Evolutionary conservation across 1,284 basidiomycete genomes (phyloP), one percentile per base, ranked within the genome.

Genomic region (Microbotryum lychnidis-dioicae): DNA sequence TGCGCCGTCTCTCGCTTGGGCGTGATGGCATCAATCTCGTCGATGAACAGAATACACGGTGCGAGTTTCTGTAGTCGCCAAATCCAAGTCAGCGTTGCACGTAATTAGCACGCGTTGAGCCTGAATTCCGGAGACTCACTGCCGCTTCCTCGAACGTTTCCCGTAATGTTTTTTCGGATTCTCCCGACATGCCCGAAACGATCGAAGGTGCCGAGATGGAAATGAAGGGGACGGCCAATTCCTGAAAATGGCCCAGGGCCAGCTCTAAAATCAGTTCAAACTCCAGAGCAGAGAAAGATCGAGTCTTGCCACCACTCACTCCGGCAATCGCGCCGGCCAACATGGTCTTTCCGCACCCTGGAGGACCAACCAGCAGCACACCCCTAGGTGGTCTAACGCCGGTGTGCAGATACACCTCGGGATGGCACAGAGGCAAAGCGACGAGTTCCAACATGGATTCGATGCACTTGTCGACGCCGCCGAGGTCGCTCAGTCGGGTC

Each of bases 1-100:
- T 94, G 91, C 0, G 94, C 94, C 66, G 89, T 97, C 77, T 97
- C 94, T 64, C 94, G 80, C 77, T 98, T 98, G 0, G 91, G 91
- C 1, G 93, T 97, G 69, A 98, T 96, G 7, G 94, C 91, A 72
- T 98, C 94, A 44, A 98, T 96, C 75, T 97, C 94, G 75, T 98
- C 94, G 54, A 97, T 89, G 77, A 97, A 97, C 5, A 96, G 76
- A 3, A 97, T 78, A 70, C 90, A 93, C 0, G 91, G 92, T 0
- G 92, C 91, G 23, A 87, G 80, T 69, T 87, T 84, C 89, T 92
- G 69, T 1, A 42, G 37, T 18, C 54, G 47, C 57, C 48, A 50
- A 51, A 10, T 31, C 14, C 37, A 42, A 42, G 16, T 42, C 37
- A 42, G 37, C 37, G 16, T 42, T 42, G 37, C 6, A 42, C 3